Evolutionary conservation across 1,284 basidiomycete species (phyloP), one percentile per base, ranked within the genome.

Genomic region (Acaromyces ingoldii): DNA sequence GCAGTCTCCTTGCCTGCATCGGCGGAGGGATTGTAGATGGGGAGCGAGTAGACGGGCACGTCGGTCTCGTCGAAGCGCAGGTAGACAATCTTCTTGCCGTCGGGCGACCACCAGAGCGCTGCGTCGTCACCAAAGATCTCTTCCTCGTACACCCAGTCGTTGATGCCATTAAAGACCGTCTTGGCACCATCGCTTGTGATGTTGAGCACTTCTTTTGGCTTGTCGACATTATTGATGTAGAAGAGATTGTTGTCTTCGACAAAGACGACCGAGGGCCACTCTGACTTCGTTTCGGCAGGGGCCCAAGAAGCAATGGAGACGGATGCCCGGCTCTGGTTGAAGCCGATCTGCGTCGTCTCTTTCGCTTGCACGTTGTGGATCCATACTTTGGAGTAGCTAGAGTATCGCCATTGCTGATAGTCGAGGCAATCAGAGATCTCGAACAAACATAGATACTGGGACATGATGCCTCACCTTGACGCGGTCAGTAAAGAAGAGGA

Each of bases 81-180:
- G 78, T 86, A 98, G 0, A 91, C 89, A 31, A 97, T 65, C 59
- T 86, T 86, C 9, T 81, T 78, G 0, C 86, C 85, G 62, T 88
- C 83, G 0, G 91, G 91, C 25, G 52, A 54, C 34, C 53, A 31
- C 91, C 91, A 97, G 6, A 93, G 79, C 0, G 91, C 85, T 46
- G 77, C 84, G 65, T 91, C 84, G 30, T 78, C 72, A 4, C 80
- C 78, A 62, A 91, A 88, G 22, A 97, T 83, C 58, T 77, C 72
- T 46, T 67, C 64, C 47, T 71, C 68, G 41, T 72, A 71, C 11
- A 69, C 70, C 77, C 93, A 97, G 76, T 95, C 91, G 0, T 91
- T 89, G 0, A 96, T 86, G 5, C 91, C 93, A 68, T 97, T 86
- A 80, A 97, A 96, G 26, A 91, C 80, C 0, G 87, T 87, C 0